Evolutionary conservation across 2,329 filamentous ascomycete genomes (phyloP).

Genomic region (Sarocladium strictum): DNA sequence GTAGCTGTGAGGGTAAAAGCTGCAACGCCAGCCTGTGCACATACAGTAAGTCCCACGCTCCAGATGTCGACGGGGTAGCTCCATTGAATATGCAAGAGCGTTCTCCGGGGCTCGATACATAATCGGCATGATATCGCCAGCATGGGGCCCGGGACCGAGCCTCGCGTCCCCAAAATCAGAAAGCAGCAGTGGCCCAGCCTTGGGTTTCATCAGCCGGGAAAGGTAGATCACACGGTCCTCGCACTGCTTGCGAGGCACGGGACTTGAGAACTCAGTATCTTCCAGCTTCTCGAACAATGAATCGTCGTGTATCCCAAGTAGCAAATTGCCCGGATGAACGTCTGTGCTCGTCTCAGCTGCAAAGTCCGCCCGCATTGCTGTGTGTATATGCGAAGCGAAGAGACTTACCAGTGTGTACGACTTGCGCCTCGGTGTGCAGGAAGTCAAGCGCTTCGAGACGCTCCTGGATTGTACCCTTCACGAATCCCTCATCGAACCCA

Average conservation of each 20-base stretch:
- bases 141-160: constrained; percentile 19
- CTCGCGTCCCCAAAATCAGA: constrained; percentile 24
- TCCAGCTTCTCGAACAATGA: constrained; percentile 17
- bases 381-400: too few species aligned
- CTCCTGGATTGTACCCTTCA: constrained; percentile 23
- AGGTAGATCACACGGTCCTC: constrained; percentile 19
- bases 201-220: constrained; percentile 19
- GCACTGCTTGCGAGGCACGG: constrained; percentile 16
- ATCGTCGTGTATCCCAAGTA: constrained; percentile 18
- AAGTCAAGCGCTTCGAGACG: constrained; percentile 29
- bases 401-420: constrained; percentile 25
- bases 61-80: constrained; percentile 22
- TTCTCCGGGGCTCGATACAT: constrained; percentile 21
- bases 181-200: constrained; percentile 19
- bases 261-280: constrained; percentile 18
- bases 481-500: constrained; percentile 22
- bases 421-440: constrained; percentile 24
- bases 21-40: constrained; percentile 8
- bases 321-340: constrained; percentile 20
- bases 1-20: too few species aligned
- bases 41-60: constrained; percentile 21
- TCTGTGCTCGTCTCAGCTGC: constrained; percentile 14
- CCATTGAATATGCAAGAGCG: constrained; percentile 18
- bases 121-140: constrained; percentile 23
- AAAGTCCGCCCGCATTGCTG: too few species aligned